Conservation (phyloP, 768 basidiomycete genomes). For the Auricularia auricula-judae region DNA sequence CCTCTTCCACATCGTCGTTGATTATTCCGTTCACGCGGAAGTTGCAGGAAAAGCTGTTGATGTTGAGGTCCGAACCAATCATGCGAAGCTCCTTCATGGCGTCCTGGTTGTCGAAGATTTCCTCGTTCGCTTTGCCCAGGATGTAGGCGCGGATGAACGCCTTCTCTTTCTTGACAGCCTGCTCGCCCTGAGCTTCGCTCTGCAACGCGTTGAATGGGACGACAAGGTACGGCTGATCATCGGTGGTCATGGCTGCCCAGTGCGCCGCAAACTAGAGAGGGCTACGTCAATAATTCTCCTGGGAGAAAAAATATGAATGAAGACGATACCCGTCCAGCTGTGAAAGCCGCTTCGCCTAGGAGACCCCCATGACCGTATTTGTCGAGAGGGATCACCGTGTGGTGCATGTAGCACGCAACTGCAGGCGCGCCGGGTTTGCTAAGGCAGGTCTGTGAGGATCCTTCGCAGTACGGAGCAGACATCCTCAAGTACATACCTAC, state of each 20-base stretch:
- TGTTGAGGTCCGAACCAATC: constrained; percentile 31
- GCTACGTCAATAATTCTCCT: neutral
- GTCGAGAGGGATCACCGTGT: constrained; percentile 32
- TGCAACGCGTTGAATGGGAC: constrained; percentile 26
- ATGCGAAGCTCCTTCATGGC: constrained; percentile 16
- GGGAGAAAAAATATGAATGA: neutral
- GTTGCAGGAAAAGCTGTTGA: constrained; percentile 36
- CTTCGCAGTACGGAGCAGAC: neutral
- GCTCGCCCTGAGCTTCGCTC: neutral
- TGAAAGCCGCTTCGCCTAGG: constrained; percentile 29
- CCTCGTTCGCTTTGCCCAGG: constrained; percentile 18
- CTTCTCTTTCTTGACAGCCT: constrained; percentile 19
- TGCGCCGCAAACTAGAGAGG: constrained; percentile 25
- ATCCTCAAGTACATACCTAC: constrained; percentile 24
- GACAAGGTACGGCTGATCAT: constrained; percentile 22
- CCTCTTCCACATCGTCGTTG: constrained; percentile 27
- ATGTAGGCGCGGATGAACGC: constrained; percentile 25
- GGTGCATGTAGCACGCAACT: constrained; percentile 25
- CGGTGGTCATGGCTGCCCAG: constrained; percentile 30
- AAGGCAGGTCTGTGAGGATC: neutral
- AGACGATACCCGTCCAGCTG: constrained; percentile 21
- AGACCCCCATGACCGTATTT: constrained; percentile 27
- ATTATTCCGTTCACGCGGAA: constrained; percentile 23
- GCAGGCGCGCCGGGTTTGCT: constrained; percentile 39
- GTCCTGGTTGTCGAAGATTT: constrained; percentile 17